Percentiles rank a stretch among this genome's conserved stretches.
phyloP scores from a whole-genome alignment of 2,329 filamentous ascomycete genomes.

The Aspergillus hortae region DNA sequence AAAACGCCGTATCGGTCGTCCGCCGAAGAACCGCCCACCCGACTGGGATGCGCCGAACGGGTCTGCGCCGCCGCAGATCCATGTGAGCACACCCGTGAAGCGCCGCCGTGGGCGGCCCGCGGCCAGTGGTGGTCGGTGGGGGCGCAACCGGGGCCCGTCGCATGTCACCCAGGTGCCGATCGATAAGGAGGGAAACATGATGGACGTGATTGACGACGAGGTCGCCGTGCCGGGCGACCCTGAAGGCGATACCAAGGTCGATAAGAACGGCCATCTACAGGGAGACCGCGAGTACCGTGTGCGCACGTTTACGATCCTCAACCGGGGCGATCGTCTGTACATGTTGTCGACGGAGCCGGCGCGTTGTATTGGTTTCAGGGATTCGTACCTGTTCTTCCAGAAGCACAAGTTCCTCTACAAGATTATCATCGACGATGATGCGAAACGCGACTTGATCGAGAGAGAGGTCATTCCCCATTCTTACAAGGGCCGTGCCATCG shows the following conservation, averaged over 20 bases:
- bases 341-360: conserved; percentile 98
- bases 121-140: conserved; percentile 63
- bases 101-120: conserved; percentile 58
- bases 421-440: conserved; percentile 96
- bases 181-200: conserved; percentile 89
- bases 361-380: conserved; percentile 91
- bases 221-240: conserved; percentile 81
- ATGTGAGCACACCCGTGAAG: conserved; percentile 49
- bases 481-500: conserved; percentile 96
- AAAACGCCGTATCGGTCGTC: conserved; percentile 74
- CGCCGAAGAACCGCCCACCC: conserved; percentile 77
- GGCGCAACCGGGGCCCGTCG: conserved; percentile 67
- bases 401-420: conserved; percentile 97
- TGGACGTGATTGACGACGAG: conserved; percentile 89
- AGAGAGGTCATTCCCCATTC: conserved; percentile 94
- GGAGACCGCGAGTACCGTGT: conserved; percentile 90
- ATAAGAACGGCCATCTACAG: conserved; percentile 77
- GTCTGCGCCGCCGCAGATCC: conserved; percentile 40
- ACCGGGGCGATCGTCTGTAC: conserved; percentile 81
- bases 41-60: conserved; percentile 66
- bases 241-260: conserved; percentile 89
- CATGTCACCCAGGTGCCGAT: conserved; percentile 80
- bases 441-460: conserved; percentile 94
- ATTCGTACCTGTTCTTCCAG: conserved; percentile 98
- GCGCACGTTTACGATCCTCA: conserved; percentile 86